Percentiles rank a stretch among this genome's conserved stretches.
Evolutionary conservation across 106 monocot species (phyloP).

Genomic region (Acorus gramineus): DNA sequence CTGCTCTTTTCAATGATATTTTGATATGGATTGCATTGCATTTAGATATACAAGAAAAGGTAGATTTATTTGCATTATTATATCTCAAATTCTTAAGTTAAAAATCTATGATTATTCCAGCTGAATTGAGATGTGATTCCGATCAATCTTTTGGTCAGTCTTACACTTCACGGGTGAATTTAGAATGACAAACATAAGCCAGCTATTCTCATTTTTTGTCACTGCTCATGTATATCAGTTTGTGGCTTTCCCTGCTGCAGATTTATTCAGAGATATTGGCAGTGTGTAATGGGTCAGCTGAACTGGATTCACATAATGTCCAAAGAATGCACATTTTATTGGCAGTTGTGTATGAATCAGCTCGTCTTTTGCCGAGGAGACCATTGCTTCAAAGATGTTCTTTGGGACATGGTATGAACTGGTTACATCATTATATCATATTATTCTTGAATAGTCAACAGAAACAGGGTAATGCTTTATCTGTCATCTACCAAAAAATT

Average conservation of each 20-base stretch:
- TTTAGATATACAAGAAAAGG: constrained; percentile 52
- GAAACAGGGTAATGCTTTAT: too few species aligned
- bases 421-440: background rate
- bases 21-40: constrained; percentile 32
- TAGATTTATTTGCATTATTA: constrained; percentile 6
- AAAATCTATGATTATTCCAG: too few species aligned
- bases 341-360: constrained; percentile 61
- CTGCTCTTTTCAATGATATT: constrained; percentile 40
- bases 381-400: constrained; percentile 74
- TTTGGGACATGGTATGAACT: constrained; percentile 36
- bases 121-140: too few species aligned
- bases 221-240: too few species aligned
- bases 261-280: constrained; percentile 39
- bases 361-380: constrained; percentile 57
- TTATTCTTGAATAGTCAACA: background rate
- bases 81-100: background rate
- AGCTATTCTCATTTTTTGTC: too few species aligned
- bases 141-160: too few species aligned
- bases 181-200: too few species aligned
- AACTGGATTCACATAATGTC: constrained; percentile 14
- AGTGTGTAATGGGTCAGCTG: constrained; percentile 3
- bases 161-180: too few species aligned
- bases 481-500: too few species aligned
- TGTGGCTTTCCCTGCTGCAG: constrained; percentile 12
- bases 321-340: constrained; percentile 45